Base-by-base conservation (phyloP, 805 yeast genomes). In the Maudiozyma turicensis region DNA sequence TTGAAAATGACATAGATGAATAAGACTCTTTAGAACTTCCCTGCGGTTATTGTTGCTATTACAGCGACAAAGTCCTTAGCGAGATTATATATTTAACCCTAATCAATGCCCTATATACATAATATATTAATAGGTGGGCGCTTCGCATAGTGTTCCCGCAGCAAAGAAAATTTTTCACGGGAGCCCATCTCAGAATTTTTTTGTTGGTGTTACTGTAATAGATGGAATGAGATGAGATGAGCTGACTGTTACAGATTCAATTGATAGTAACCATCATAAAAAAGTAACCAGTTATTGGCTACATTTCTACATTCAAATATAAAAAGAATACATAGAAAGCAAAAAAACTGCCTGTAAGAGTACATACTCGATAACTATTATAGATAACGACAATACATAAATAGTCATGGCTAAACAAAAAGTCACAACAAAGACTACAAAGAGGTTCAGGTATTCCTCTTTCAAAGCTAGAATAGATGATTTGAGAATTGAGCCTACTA, bases 391-490 rank as follows among this genome's bases (percentile, higher is more conserved):
- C 38, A 33, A 8, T 15, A 35, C 14, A n/a, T n/a, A 43, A 34
- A 15, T 33, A 13, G 35, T 7, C 5, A 65, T 66, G 70, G 68
- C 58, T n/a, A 65, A 61, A 51, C 66, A 64, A 40, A 71, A 64
- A 48, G 74, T 72, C 55, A 69, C 82, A 6, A 77, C 84, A 0
- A 73, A 79, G 57, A 72, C 84, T 3, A 59, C 74, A 2, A 78
- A 81, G 61, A 71, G 75, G 54, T 84, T 75, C 62, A 78, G 82
- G 15, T 87, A 75, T 61, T 69, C 79, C 40, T 86, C 96, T 0
- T 93, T 91, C 64, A 80, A 82, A 54, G 95, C 90, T 56, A 76
- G 95, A 49, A 79, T 90, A 15, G 96, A 91, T 54, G 71, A 84
- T 15, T 78, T 91, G 50, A 82, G 83, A 59, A 88, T 93, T 48